Evolutionary conservation across 306 rosid genomes (phyloP).

Genomic region (Casuarina equisetifolia): DNA sequence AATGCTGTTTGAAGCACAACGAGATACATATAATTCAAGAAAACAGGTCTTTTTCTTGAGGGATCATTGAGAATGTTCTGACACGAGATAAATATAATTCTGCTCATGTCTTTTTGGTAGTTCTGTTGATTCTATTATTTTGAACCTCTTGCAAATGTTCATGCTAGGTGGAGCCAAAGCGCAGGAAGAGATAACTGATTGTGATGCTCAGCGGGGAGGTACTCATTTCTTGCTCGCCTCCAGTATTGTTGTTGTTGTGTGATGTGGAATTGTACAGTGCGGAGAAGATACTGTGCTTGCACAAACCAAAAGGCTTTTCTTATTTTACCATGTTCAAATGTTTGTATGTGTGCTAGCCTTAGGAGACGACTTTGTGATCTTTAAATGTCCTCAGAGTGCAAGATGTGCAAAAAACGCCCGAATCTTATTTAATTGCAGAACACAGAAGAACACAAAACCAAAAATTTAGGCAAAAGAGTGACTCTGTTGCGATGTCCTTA

Average conservation of each 20-base stretch:
- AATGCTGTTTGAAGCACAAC: not conserved
- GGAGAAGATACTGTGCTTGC: constrained; percentile 53
- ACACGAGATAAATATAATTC: not conserved
- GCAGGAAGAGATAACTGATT: constrained; percentile 56
- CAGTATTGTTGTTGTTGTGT: constrained; percentile 28
- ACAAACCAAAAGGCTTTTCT: constrained; percentile 46
- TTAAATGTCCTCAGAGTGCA: constrained; percentile 31
- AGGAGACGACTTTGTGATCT: constrained; percentile 46
- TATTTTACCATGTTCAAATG: constrained; percentile 24
- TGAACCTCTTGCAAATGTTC: constrained; percentile 6
- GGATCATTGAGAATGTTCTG: not conserved
- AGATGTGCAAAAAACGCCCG: constrained; percentile 18
- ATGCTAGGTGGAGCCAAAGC: constrained; percentile 55
- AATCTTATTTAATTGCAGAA: constrained; percentile 35
- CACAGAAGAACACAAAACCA: constrained; percentile 32
- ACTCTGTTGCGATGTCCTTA: constrained; percentile 33
- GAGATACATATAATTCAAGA: not conserved
- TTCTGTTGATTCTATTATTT: constrained; percentile 7
- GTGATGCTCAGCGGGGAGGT: constrained; percentile 35
- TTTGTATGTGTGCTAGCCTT: constrained; percentile 44
- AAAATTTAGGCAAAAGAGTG: constrained; percentile 36
- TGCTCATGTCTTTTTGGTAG: not conserved
- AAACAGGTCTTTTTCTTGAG: not conserved
- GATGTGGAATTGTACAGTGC: constrained; percentile 57
- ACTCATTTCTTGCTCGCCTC: constrained; percentile 34